These are phyloP conservation scores for Pogostemon cablin DNA, from an alignment of 257 asterid genomes.

Conservation along the genomic window DNA sequence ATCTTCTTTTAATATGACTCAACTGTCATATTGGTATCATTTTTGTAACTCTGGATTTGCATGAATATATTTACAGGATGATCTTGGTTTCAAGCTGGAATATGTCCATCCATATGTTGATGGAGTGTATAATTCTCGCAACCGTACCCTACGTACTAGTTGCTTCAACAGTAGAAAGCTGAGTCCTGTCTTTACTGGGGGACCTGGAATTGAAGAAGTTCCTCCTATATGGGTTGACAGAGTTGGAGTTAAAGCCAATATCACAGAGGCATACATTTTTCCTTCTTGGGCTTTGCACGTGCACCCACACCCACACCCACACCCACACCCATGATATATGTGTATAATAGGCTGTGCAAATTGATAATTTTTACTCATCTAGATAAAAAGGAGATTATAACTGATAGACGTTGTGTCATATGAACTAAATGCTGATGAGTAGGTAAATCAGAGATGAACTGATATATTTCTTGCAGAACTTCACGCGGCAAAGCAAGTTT, in stretches of 20 bases:
- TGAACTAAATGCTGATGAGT: slow-evolving; percentile 27
- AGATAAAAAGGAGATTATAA: not conserved
- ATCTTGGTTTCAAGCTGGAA: slow-evolving; percentile 95
- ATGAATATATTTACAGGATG: slow-evolving; percentile 61
- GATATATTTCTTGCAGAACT: slow-evolving; percentile 59
- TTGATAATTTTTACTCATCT: slow-evolving; percentile 8
- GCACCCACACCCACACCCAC: not conserved
- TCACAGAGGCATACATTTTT: slow-evolving; percentile 70
- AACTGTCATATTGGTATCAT: not conserved
- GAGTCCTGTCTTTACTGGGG: slow-evolving; percentile 98
- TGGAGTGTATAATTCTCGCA: slow-evolving; percentile 85
- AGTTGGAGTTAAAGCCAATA: slow-evolving; percentile 84
- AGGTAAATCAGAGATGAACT: slow-evolving; percentile 13
- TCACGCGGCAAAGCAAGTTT: slow-evolving; percentile 93
- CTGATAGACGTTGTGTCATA: slow-evolving; percentile 1
- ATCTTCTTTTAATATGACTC: slow-evolving; percentile 21
- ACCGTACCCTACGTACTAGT: slow-evolving; percentile 89
- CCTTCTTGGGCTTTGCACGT: not conserved
- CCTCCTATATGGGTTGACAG: slow-evolving; percentile 99
- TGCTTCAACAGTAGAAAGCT: slow-evolving; percentile 94
- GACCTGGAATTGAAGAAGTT: slow-evolving; percentile 96
- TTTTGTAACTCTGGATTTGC: slow-evolving; percentile 15
- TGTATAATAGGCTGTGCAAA: not conserved
- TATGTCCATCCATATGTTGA: slow-evolving; percentile 93
- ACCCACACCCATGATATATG: not conserved